A percentile compares a stretch with the other conserved stretches of the same genome.
Evolutionary conservation across 2,329 filamentous ascomycete genomes (phyloP).

Genomic region (Pseudogymnoascus destructans): DNA sequence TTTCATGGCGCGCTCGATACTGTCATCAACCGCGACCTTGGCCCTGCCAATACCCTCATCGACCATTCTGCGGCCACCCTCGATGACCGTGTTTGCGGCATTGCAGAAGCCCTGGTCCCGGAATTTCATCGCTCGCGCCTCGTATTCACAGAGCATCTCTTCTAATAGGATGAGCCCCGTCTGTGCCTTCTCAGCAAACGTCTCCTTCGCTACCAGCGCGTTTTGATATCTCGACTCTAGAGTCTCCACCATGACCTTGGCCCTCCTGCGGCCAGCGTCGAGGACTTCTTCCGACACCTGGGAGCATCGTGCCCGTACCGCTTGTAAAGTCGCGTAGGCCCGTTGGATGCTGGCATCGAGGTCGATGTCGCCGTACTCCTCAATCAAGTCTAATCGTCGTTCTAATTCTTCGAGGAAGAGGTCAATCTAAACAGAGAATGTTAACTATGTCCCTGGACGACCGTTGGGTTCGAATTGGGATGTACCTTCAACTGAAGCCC

Average conservation of each 20-base stretch:
- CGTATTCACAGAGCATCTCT: constrained; percentile 71
- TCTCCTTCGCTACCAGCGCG: constrained; percentile 70
- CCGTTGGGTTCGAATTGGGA: background rate
- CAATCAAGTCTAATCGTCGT: constrained; percentile 72
- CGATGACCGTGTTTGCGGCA: constrained; percentile 59
- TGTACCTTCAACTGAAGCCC: constrained; percentile 43
- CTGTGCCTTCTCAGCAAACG: constrained; percentile 80
- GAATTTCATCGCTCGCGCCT: constrained; percentile 67
- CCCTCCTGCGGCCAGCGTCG: constrained; percentile 69
- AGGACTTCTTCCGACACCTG: constrained; percentile 83
- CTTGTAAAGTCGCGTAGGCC: constrained; percentile 73
- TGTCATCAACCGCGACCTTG: constrained; percentile 64
- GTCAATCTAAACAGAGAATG: constrained; percentile 43
- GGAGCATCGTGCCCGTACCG: constrained; percentile 77
- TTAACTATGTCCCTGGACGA: constrained; percentile 12
- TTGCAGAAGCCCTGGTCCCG: constrained; percentile 64
- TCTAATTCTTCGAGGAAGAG: constrained; percentile 77
- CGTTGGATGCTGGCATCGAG: constrained; percentile 74
- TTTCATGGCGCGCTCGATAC: constrained; percentile 67
- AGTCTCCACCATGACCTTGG: constrained; percentile 85
- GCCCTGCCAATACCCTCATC: constrained; percentile 67
- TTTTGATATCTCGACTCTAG: constrained; percentile 80
- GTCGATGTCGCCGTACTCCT: constrained; percentile 72
- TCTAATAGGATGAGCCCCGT: constrained; percentile 81
- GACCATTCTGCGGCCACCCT: constrained; percentile 65